Conservation (phyloP, 805 yeast genomes). For the Candida silvicultrix region DNA sequence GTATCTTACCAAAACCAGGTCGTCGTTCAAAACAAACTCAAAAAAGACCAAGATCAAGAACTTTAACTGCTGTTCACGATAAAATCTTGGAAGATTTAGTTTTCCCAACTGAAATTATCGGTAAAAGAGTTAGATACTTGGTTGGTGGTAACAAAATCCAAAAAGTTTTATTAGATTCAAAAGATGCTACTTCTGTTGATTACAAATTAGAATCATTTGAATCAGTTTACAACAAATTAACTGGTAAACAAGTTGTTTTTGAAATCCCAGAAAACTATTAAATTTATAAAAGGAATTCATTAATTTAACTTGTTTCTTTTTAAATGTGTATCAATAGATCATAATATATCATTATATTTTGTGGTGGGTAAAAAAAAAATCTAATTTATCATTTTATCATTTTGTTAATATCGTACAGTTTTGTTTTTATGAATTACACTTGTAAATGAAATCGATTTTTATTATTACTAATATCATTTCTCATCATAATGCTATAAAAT, state of each 20-base stretch:
- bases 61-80: conserved; percentile 98
- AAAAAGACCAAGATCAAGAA: conserved; percentile 99
- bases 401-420: neutral
- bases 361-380: neutral
- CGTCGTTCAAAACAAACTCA: conserved; percentile 90
- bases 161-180: conserved; percentile 95
- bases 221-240: conserved; percentile 95
- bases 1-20: conserved; percentile 98
- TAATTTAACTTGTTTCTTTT: too few relatives aligned
- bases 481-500: neutral
- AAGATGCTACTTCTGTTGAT: conserved; percentile 94
- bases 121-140: conserved; percentile 98
- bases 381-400: too few relatives aligned
- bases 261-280: conserved; percentile 70
- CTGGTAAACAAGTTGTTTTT: conserved; percentile 99
- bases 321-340: neutral
- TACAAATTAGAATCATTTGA: conserved; percentile 99
- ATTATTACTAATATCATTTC: neutral
- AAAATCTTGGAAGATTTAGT: conserved; percentile 97
- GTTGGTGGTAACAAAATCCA: conserved; percentile 99
- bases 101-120: conserved; percentile 98
- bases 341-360: too few relatives aligned
- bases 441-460: neutral
- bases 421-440: neutral
- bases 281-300: conserved; percentile 10